Base-by-base conservation (phyloP, 202 grass and related monocot genomes). In the Dendrocalamus latiflorus region DNA sequence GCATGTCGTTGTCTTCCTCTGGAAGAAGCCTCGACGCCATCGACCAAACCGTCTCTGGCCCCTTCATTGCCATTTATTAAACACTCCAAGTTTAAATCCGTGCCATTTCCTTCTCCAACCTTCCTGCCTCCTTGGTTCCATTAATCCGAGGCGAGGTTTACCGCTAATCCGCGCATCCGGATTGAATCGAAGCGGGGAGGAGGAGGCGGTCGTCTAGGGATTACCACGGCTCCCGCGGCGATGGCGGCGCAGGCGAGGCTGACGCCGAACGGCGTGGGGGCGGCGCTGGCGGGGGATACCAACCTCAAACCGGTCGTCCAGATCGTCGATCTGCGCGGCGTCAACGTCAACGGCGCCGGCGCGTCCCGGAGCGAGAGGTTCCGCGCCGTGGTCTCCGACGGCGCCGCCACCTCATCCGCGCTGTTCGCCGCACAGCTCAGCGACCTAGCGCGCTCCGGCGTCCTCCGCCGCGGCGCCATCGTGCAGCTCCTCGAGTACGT, bases 401-500 rank as follows among this genome's bases (percentile, higher is more conserved):
- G 96, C 55, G 34, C 67, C 13, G 34, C 69, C 63, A 65, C 78
- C 51, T 76, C 81, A 9, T 55, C 81, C 33, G 86, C 87, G 54
- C 81, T 95, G 6, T 74, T 98, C 49, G 87, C 91, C 18, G 57
- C 54, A 11, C 93, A 98, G 81, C 86, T 98, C n/a, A 88, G 81
- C 80, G 89, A 75, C 70, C 85, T 84, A 49, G 91, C 88, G 4
- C 89, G 68, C 66, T 90, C 74, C 10, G 87, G 91, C 26, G n/a
- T 42, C 16, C 34, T 99, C 74, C 86, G 86, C 54, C 84, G 63
- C 49, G 89, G 96, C 59, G 70, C 91, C 7, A 45, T 99, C 79
- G 81, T 93, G n/a, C 93, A 93, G 80, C 75, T 99, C 51, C 56
- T 85, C 20, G 93, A 95, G 20, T 99, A 99, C 81, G 83, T 91